Percentiles rank a stretch among this genome's conserved stretches.
Conservation (phyloP, 208 protist species). For the Polymyxa betae region DNA sequence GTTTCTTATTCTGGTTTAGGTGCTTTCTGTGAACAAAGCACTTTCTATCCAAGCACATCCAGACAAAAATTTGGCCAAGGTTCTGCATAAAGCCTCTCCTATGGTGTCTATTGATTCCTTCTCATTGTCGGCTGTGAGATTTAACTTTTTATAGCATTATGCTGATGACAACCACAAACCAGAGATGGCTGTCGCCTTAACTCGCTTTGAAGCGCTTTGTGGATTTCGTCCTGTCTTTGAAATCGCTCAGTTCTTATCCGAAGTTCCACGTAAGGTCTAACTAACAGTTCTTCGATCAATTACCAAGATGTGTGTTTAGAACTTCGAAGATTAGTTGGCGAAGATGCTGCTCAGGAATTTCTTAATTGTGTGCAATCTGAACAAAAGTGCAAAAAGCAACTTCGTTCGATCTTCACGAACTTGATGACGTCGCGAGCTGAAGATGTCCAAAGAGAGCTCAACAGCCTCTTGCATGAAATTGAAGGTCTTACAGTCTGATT, state of each 20-base stretch:
- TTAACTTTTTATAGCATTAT: constrained; percentile 86
- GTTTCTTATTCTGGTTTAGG: constrained; percentile 87
- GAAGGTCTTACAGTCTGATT: background rate
- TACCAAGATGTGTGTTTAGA: constrained; percentile 42
- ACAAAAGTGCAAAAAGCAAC: background rate
- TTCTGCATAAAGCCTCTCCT: constrained; percentile 61
- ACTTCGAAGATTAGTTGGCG: constrained; percentile 64
- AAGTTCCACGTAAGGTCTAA: constrained; percentile 41
- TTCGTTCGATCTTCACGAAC: constrained; percentile 53
- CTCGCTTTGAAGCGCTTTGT: constrained; percentile 88
- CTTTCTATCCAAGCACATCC: constrained; percentile 97
- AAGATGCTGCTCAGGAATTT: constrained; percentile 15
- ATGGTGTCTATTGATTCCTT: constrained; percentile 15
- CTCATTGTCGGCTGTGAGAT: background rate
- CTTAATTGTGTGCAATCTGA: background rate
- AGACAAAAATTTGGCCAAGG: constrained; percentile 83
- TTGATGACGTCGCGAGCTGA: constrained; percentile 64
- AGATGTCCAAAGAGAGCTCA: constrained; percentile 50
- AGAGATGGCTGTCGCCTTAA: constrained; percentile 87
- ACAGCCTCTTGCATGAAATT: constrained; percentile 49
- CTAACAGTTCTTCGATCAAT: background rate
- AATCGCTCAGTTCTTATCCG: constrained; percentile 79
- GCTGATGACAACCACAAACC: constrained; percentile 98
- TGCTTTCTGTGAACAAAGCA: constrained; percentile 89
- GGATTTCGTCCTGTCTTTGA: constrained; percentile 87